Evolutionary conservation across 2,329 filamentous ascomycete species (phyloP), one percentile per base, ranked within the genome.

Genomic region (Pyricularia grisea): DNA sequence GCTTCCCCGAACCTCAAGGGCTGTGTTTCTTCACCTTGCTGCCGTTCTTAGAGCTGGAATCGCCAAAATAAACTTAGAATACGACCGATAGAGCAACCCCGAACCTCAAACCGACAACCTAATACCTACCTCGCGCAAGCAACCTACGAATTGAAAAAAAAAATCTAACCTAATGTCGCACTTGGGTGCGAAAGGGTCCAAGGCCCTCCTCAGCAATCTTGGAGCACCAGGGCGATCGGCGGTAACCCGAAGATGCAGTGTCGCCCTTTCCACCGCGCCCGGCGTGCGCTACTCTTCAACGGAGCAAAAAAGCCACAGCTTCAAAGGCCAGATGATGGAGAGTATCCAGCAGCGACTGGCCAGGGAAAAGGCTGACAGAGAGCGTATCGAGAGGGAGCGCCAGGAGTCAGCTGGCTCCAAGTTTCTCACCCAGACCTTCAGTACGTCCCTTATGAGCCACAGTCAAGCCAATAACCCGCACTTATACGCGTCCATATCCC

Each of bases 281-380:
- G 28, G 42, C 30, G 68, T 69, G 33, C 72, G 71, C 65, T 61
- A 69, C 31, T 66, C 71, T 4, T 70, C 70, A 12, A 65, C 66
- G 7, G 69, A 71, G 23, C 66, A 70, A 55, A 70, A 72, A 30
- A 74, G 72, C 42, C 70, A 71, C 67, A 75, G 74, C 4, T 87
- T 87, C 76, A 81, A 83, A 69, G 84, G 84, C 28, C 85, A 87
- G 75, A 80, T 87, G 75, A 82, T 85, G 58, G 80, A 84, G 74
- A 85, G 83, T 71, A 84, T 85, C 68, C 78, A 78, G 68, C 76
- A 79, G 67, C 83, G 85, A 55, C 79, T 86, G 63, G 78, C 79
- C 68, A 79, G 82, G 58, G 84, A 87, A 73, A 79, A 79, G 71
- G 76, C 77, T 20, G 83, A 85, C 71, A 80, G 81, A 64, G 79